Evolutionary conservation across 208 protist genomes (phyloP).

Genomic region (Leishmania martiniquensis): DNA sequence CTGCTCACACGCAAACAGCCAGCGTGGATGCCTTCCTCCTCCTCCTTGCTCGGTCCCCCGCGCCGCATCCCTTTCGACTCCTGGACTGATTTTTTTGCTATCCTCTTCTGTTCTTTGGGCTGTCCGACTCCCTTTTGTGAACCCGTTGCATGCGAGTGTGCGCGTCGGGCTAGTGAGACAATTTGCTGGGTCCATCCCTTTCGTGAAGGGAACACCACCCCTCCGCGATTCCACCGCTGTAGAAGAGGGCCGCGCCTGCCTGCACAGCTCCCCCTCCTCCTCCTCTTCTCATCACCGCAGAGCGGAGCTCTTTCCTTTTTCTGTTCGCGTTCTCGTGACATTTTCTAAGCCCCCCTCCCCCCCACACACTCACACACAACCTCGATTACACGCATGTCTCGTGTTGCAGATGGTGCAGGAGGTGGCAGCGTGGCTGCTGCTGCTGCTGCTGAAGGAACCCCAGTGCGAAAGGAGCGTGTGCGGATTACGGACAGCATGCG

Average conservation of each 20-base stretch:
- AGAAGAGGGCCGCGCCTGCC: not conserved
- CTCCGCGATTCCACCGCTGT: too few relatives aligned
- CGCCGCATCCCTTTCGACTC: not conserved
- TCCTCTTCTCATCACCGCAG: not conserved
- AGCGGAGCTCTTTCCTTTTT: not conserved
- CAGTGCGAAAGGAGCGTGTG: conserved; percentile 7
- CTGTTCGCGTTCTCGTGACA: not conserved
- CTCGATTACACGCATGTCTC: too few relatives aligned
- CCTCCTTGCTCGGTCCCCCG: not conserved
- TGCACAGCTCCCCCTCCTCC: not conserved
- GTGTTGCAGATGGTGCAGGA: not conserved
- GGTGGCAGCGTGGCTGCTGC: not conserved
- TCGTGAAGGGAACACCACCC: not conserved
- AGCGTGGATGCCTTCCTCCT: not conserved
- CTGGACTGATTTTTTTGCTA: too few relatives aligned
- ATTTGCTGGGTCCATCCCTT: not conserved
- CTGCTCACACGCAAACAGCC: not conserved
- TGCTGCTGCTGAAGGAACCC: not conserved
- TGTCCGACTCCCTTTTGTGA: not conserved
- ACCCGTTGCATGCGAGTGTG: not conserved
- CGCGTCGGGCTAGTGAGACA: not conserved
- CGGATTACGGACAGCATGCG: conserved; percentile 39
- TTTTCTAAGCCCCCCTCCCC: not conserved
- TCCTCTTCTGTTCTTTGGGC: not conserved
- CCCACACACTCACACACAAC: too few relatives aligned